phyloP scores from a whole-genome alignment of 1,139 yeast species.

The Yamadazyma buinensis region DNA sequence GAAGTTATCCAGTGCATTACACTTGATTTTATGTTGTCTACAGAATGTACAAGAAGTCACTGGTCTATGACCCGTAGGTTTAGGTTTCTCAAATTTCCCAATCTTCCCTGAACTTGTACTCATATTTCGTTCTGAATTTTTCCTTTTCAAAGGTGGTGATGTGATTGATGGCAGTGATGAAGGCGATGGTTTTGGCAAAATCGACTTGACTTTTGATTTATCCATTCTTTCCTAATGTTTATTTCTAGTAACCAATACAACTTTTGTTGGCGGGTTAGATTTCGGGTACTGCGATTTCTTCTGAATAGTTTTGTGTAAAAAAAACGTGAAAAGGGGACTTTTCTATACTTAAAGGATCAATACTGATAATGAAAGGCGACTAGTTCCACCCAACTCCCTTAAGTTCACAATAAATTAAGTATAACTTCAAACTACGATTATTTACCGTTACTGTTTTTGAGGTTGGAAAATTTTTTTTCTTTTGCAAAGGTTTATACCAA shows the following conservation, averaged over 20 bases:
- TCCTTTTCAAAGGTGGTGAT: conserved; percentile 6
- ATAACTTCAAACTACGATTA: too few relatives aligned
- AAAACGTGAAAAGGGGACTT: too few relatives aligned
- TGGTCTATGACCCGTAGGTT: conserved; percentile 62
- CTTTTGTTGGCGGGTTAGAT: too few relatives aligned
- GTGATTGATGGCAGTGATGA: conserved; percentile 8
- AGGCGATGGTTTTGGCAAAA: conserved; percentile 21
- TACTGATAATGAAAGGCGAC: too few relatives aligned
- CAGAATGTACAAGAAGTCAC: conserved; percentile 93
- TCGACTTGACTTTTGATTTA: conserved; percentile 33
- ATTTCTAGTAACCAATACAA: too few relatives aligned
- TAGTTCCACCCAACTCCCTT: too few relatives aligned
- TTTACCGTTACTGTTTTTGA: too few relatives aligned
- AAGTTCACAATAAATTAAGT: too few relatives aligned
- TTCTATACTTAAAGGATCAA: too few relatives aligned
- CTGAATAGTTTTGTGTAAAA: too few relatives aligned
- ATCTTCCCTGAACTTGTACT: not conserved
- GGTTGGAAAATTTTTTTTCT: not conserved
- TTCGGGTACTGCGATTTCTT: too few relatives aligned
- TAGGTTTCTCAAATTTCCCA: conserved; percentile 13
- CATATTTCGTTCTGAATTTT: not conserved
- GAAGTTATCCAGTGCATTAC: conserved; percentile 82
- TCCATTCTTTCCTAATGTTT: too few relatives aligned
- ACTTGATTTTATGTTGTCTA: conserved; percentile 89
- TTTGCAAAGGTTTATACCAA: not conserved